Evolutionary conservation across 805 yeast genomes (phyloP).

Genomic region (Torulaspora indica): DNA sequence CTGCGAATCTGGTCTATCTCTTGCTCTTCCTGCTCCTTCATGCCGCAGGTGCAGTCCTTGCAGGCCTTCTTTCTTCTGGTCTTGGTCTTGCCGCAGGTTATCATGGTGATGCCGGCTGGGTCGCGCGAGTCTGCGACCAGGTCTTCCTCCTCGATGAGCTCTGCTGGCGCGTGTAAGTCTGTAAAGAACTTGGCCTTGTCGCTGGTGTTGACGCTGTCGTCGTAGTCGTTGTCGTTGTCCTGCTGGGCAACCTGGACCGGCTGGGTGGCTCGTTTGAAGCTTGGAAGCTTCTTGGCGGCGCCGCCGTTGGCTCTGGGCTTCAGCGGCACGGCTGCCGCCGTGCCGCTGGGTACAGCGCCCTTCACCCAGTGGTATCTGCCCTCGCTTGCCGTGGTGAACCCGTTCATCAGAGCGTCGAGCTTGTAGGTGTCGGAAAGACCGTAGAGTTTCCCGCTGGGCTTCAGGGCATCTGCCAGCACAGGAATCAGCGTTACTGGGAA

Average conservation of each 20-base stretch:
- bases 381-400: conserved; percentile 45
- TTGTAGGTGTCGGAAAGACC: conserved; percentile 45
- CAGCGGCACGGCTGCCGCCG: conserved; percentile 36
- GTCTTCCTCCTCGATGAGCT: conserved; percentile 55
- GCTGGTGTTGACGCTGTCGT: conserved; percentile 39
- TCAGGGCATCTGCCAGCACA: conserved; percentile 40
- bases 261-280: conserved; percentile 30
- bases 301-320: conserved; percentile 14
- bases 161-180: conserved; percentile 42
- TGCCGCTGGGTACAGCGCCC: conserved; percentile 40
- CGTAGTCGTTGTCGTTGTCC: conserved; percentile 36
- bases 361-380: conserved; percentile 49
- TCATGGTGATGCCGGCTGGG: conserved; percentile 31
- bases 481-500: conserved; percentile 46
- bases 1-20: conserved; percentile 38
- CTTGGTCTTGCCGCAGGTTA: conserved; percentile 33
- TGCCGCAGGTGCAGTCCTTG: conserved; percentile 96
- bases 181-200: conserved; percentile 52
- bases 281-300: conserved; percentile 18
- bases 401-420: conserved; percentile 62
- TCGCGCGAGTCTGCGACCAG: conserved; percentile 42
- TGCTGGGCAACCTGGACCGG: conserved; percentile 24
- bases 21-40: conserved; percentile 77
- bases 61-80: conserved; percentile 71
- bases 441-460: conserved; percentile 42